Base-by-base conservation (phyloP, 805 yeast genomes). In the Wickerhamiella spandovensis region DNA sequence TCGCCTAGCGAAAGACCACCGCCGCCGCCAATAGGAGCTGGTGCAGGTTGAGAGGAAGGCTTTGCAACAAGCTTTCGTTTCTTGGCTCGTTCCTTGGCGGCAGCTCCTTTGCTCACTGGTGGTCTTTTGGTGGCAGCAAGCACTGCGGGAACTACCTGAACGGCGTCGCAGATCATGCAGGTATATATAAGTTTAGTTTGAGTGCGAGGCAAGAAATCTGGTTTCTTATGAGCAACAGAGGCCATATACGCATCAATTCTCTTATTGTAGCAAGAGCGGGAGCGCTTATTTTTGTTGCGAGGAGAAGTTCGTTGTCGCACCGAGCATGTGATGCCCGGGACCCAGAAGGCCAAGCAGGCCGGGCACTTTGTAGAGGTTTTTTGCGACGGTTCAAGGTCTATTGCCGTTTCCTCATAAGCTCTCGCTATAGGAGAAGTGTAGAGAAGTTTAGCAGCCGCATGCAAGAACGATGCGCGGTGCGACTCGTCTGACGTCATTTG, bases 271-370 rank as follows among this genome's bases (percentile, higher is more conserved):
- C 35, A 32, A 49, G 50, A 5, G 48, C 52, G 22, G 53, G 43
- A 38, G 47, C 53, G 37, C 48, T 55, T 22, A 51, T 44, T n/a
- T 42, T 28, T 17, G 25, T 25, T 18, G 20, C 24, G 7, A 43
- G 43, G 20, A 13, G 9, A 18, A 18, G 9, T 12, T 18, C 25
- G 22, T 12, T 47, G 41, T 3, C 57, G 43, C 13, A 50, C 49
- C 15, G 8, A 42, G 45, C 51, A 49, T 21, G 54, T 57, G 37
- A 57, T n/a, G 10, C 58, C 61, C 0, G 60, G 58, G 12, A 58
- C 42, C 54, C 53, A 44, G 1, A 51, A 44, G 7, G 38, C 43
- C 13, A 30, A 42, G 44, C 61, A 58, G 1, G 35, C 38, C 17
- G 53, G 54, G 41, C 61, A 58, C 2, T 47, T 20, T 18, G 17